Evolutionary conservation across 163 green algal species (phyloP), one percentile per base, ranked within the genome.

Genomic region (Coccomyxa subellipsoidea): DNA sequence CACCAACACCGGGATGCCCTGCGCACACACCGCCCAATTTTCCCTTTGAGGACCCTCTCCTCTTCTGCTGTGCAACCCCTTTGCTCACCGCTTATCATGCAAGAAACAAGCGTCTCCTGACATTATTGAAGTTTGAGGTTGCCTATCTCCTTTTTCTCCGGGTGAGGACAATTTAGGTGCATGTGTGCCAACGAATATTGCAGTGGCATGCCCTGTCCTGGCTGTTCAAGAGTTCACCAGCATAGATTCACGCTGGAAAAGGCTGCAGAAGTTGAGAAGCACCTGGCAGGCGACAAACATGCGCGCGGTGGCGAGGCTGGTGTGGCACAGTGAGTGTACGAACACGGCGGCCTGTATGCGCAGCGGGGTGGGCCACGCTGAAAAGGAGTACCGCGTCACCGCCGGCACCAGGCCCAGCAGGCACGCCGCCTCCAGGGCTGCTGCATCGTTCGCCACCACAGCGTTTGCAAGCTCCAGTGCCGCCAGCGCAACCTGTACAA

Each of bases 281-380:
- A n/a, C 90, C 86, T 91, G 84, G 70, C 91, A 94, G 0, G 92
- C 91, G 25, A 96, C 86, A 66, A 96, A 86, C 83, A 94, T 88
- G 77, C 84, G 85, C 79, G 92, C 84, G 37, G 89, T 92, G 31
- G 85, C 79, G 39, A 86, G 81, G 12, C 84, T 72, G 0, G 84
- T 79, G 32, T 89, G 84, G 85, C 90, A 93, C 53, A 95, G 88
- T 54, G 80, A 34, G 69, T 90, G 77, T 32, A 93, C 54, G 80
- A 95, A 94, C 25, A 69, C 47, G 34, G 90, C 93, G 9, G 91
- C 91, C 73, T 87, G 86, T 38, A 85, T 38, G 21, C 92, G 86
- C 78, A 94, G 77, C n/a, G 38, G 66, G 7, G 69, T 38, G 7
- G 84, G 79, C 73, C 88, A 84, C 6, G 77, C 40, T 53, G 85